Percentiles rank a stretch among this genome's conserved stretches.
These are phyloP conservation scores for Coffea eugenioides DNA, from an alignment of 257 asterid species.

Conservation along the genomic window DNA sequence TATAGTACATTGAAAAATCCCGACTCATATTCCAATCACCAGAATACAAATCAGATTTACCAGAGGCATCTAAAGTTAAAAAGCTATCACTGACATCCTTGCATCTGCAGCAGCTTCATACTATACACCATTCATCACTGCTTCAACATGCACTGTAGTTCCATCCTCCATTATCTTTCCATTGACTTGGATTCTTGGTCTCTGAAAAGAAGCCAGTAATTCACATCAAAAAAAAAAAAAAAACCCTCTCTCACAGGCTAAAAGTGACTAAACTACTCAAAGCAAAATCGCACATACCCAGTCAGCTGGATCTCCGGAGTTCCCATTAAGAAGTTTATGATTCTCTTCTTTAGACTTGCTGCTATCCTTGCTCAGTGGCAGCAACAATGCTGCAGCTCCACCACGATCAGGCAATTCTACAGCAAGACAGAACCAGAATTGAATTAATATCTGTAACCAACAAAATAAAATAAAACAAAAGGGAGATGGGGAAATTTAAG, in stretches of 20 bases:
- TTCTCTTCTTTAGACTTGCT: constrained; percentile 69
- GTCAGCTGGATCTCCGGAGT: constrained; percentile 66
- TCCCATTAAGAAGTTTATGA: constrained; percentile 76
- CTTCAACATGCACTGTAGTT: constrained; percentile 67
- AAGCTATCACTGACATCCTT: background rate
- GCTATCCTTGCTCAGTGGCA: constrained; percentile 73
- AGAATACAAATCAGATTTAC: constrained; percentile 22
- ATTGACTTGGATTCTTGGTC: constrained; percentile 85
- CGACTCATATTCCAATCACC: background rate
- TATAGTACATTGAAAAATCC: background rate
- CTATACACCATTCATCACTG: constrained; percentile 62
- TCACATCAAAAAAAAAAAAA: constrained; percentile 8
- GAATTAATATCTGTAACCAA: background rate
- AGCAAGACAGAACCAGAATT: background rate
- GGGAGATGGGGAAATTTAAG: background rate
- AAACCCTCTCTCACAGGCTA: background rate
- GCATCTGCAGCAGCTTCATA: constrained; percentile 9
- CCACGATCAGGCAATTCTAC: constrained; percentile 90
- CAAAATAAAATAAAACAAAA: too few relatives aligned
- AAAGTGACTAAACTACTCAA: background rate
- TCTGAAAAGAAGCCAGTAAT: constrained; percentile 36
- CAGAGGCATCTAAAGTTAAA: constrained; percentile 13
- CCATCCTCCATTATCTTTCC: constrained; percentile 91
- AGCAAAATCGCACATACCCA: constrained; percentile 48
- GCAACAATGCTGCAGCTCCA: constrained; percentile 49